A percentile compares a stretch with the other conserved stretches of the same genome.
Conservation (phyloP, 768 basidiomycete genomes). For the Tylopilus sp. region DNA sequence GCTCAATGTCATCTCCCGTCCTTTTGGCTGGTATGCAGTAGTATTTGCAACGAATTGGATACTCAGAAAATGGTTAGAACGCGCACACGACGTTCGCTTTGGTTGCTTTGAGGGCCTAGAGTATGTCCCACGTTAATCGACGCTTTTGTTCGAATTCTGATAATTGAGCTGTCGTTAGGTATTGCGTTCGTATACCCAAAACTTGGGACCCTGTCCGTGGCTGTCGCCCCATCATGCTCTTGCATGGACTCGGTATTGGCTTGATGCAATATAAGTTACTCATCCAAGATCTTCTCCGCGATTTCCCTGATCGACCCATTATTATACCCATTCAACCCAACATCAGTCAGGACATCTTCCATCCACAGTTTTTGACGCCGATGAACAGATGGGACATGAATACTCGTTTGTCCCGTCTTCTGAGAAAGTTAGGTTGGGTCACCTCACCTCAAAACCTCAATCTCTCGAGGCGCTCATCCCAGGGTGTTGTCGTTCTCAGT, state of each 20-base stretch:
- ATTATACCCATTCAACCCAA: constrained; percentile 80
- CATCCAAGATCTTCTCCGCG: constrained; percentile 52
- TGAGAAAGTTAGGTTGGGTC: constrained; percentile 66
- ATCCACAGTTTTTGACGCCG: constrained; percentile 68
- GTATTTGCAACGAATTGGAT: constrained; percentile 47
- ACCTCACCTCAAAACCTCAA: constrained; percentile 22
- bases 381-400: constrained; percentile 61
- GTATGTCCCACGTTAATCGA: constrained; percentile 37
- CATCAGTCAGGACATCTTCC: constrained; percentile 83
- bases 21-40: constrained; percentile 58
- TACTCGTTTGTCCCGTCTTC: constrained; percentile 49
- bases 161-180: constrained; percentile 39
- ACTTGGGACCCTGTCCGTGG: constrained; percentile 58
- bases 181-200: constrained; percentile 67
- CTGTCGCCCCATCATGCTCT: constrained; percentile 71
- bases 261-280: constrained; percentile 66
- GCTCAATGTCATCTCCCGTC: constrained; percentile 65
- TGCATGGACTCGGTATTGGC: constrained; percentile 89
- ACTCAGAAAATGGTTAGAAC: constrained; percentile 43
- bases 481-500: constrained; percentile 74
- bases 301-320: constrained; percentile 65
- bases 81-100: constrained; percentile 40
- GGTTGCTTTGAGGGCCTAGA: constrained; percentile 64
- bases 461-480: constrained; percentile 11
- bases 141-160: background rate